A percentile compares a stretch with the other conserved stretches of the same genome.
phyloP scores from a whole-genome alignment of 495 filamentous ascomycete genomes.

The Podospora bellae-mahoneyi region DNA sequence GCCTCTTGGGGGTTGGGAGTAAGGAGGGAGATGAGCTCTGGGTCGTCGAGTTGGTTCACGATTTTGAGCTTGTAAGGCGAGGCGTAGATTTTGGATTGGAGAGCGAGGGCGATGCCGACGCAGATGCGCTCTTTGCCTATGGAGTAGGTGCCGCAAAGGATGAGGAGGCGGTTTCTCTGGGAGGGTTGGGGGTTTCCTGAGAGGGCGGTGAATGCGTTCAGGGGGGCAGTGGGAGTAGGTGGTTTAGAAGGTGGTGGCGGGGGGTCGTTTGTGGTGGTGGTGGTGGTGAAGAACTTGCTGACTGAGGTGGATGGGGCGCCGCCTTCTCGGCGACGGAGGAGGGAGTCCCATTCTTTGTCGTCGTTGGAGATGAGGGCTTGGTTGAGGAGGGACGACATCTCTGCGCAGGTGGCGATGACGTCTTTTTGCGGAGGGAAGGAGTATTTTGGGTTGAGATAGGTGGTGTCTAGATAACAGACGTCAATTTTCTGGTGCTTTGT shows the following conservation, averaged over 20 bases:
- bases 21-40: slow-evolving; percentile 69
- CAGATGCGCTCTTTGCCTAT: slow-evolving; percentile 98
- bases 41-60: slow-evolving; percentile 80
- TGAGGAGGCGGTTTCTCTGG: slow-evolving; percentile 59
- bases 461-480: slow-evolving; percentile 94
- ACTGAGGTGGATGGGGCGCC: slow-evolving; percentile 27
- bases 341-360: slow-evolving; percentile 30
- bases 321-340: slow-evolving; percentile 28
- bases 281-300: slow-evolving; percentile 42
- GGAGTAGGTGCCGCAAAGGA: slow-evolving; percentile 93
- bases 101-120: slow-evolving; percentile 80
- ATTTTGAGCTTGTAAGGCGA: slow-evolving; percentile 75
- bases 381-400: slow-evolving; percentile 70
- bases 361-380: slow-evolving; percentile 31
- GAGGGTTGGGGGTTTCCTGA: not conserved
- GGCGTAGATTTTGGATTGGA: slow-evolving; percentile 88
- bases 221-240: not conserved
- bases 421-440: slow-evolving; percentile 85
- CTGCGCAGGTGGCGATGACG: slow-evolving; percentile 81
- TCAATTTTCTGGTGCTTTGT: slow-evolving; percentile 81
- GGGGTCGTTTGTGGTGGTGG: slow-evolving; percentile 7
- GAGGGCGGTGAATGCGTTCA: slow-evolving; percentile 31
- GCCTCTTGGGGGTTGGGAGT: slow-evolving; percentile 78
- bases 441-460: slow-evolving; percentile 93
- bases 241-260: slow-evolving; percentile 1